These are phyloP conservation scores for Russula earlei DNA, from an alignment of 768 basidiomycete genomes.

Conservation along the genomic window DNA sequence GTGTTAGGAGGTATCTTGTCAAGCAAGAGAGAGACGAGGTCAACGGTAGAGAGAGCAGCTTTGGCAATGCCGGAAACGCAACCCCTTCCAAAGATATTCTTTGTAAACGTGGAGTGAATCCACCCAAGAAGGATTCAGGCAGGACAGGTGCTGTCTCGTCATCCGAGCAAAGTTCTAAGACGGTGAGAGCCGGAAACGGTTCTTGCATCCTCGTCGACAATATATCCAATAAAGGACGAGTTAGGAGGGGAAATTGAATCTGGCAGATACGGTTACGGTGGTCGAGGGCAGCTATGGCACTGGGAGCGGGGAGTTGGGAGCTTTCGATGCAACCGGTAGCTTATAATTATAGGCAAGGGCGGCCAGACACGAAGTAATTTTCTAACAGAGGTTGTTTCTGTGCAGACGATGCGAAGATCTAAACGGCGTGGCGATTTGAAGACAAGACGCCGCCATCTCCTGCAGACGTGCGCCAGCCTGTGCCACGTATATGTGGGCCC, in stretches of 20 bases:
- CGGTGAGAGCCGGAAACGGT: no score
- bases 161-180: no score
- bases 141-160: no score
- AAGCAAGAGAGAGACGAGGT: background rate
- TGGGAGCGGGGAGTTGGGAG: background rate
- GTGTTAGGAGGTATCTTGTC: background rate
- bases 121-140: no score
- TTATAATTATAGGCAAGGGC: background rate
- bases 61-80: no score
- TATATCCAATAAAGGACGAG: background rate
- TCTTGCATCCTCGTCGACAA: background rate
- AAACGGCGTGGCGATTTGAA: slow-evolving; percentile 1
- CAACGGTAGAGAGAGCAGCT: background rate
- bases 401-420: background rate
- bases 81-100: no score
- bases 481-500: background rate
- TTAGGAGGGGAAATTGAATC: background rate
- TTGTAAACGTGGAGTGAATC: no score
- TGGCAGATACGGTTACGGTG: background rate
- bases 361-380: background rate
- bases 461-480: background rate
- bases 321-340: background rate
- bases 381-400: background rate
- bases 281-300: background rate
- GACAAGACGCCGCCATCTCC: background rate